Percentiles rank a stretch among this genome's conserved stretches.
These are phyloP conservation scores for Triangularia verruculosa DNA, from an alignment of 2,329 filamentous ascomycete species.

Conservation along the genomic window DNA sequence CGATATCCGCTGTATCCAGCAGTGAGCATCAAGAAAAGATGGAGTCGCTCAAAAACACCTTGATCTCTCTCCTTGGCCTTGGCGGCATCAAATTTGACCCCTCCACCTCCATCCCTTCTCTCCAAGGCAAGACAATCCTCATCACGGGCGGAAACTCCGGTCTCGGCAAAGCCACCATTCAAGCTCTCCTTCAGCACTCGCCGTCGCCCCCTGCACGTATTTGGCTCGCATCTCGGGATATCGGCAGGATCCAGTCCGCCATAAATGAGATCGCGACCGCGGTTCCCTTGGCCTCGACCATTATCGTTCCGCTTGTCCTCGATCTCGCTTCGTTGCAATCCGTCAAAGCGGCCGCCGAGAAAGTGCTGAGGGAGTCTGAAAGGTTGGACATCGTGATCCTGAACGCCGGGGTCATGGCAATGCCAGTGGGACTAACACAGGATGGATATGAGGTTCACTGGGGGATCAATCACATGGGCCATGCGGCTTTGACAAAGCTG, in stretches of 20 bases:
- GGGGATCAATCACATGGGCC: constrained; percentile 47
- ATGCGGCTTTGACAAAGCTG: constrained; percentile 41
- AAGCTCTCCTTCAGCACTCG: constrained; percentile 42
- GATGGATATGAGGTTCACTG: constrained; percentile 49
- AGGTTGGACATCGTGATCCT: constrained; percentile 45
- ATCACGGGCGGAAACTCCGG: constrained; percentile 51
- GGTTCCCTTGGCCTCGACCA: constrained; percentile 10
- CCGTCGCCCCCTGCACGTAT: constrained; percentile 36
- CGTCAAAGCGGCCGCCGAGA: constrained; percentile 40
- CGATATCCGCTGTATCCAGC: too few relatives aligned
- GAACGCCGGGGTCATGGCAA: constrained; percentile 46
- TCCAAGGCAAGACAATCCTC: constrained; percentile 42
- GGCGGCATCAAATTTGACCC: constrained; percentile 30
- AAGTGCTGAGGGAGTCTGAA: constrained; percentile 33
- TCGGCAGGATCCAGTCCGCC: constrained; percentile 36
- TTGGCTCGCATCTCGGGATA: constrained; percentile 36
- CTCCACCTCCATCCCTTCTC: constrained; percentile 38
- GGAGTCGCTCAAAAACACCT: background rate
- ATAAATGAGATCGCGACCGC: constrained; percentile 37
- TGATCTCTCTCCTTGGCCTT: constrained; percentile 2
- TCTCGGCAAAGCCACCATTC: constrained; percentile 38
- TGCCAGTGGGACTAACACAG: constrained; percentile 34
- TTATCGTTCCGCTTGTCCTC: constrained; percentile 37
- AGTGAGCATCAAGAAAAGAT: too few relatives aligned
- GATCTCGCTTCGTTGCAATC: constrained; percentile 45